Percentiles rank a stretch among this genome's conserved stretches.
These are phyloP conservation scores for Globisporangium solare DNA, from an alignment of 352 stramenopile species.

Conservation along the genomic window DNA sequence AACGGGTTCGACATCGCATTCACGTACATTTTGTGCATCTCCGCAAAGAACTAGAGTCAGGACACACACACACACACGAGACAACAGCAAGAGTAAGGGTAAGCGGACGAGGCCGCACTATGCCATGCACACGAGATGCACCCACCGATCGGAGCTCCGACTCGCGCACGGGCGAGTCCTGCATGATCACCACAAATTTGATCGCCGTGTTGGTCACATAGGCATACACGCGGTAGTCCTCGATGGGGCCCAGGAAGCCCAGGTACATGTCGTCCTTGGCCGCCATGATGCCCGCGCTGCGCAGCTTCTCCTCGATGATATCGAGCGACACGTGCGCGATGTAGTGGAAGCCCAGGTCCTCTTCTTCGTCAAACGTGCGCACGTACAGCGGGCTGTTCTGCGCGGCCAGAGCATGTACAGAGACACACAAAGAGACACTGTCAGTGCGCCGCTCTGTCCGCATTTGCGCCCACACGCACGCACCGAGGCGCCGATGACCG, in stretches of 20 bases:
- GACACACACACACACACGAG: background rate
- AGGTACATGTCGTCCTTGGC: slow-evolving; percentile 86
- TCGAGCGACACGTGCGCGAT: slow-evolving; percentile 83
- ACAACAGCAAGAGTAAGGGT: background rate
- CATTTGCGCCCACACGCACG: slow-evolving; percentile 11
- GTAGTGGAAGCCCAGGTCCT: slow-evolving; percentile 85
- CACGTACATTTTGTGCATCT: slow-evolving; percentile 85
- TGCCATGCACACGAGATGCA: background rate
- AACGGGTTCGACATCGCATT: slow-evolving; percentile 87
- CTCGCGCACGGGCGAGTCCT: slow-evolving; percentile 69
- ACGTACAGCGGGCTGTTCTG: slow-evolving; percentile 84
- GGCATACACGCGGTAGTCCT: slow-evolving; percentile 80
- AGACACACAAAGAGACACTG: background rate
- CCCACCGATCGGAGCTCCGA: slow-evolving; percentile 72
- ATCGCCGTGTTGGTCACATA: slow-evolving; percentile 86
- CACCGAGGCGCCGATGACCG: slow-evolving; percentile 75
- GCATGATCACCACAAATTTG: slow-evolving; percentile 79
- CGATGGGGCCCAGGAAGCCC: slow-evolving; percentile 77
- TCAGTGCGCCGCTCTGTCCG: background rate
- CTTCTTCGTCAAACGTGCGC: slow-evolving; percentile 76
- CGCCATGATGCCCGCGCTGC: slow-evolving; percentile 32
- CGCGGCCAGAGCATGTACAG: background rate
- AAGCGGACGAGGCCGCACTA: background rate
- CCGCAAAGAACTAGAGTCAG: slow-evolving; percentile 58
- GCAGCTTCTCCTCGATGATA: slow-evolving; percentile 80